Evolutionary conservation across 2,329 filamentous ascomycete species (phyloP).

Genomic region (Niveomyces coronatus): DNA sequence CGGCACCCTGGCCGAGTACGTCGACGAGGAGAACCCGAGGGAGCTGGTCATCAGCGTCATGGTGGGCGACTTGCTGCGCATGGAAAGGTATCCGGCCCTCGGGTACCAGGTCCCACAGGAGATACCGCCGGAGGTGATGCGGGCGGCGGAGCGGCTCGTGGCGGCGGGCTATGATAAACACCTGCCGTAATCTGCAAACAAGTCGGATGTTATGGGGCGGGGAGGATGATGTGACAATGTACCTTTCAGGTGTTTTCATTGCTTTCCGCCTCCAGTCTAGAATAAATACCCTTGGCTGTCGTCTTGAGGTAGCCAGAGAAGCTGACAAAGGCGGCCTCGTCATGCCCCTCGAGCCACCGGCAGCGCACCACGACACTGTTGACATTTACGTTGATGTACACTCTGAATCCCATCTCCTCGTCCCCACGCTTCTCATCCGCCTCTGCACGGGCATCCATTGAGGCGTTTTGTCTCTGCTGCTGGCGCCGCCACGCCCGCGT

Average conservation of each 20-base stretch:
- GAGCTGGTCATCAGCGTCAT: slow-evolving; percentile 34
- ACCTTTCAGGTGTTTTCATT: background rate
- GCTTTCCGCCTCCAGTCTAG: background rate
- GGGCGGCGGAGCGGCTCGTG: slow-evolving; percentile 30
- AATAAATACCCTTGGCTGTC: slow-evolving; percentile 14
- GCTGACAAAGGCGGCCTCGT: slow-evolving; percentile 71
- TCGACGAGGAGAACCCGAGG: slow-evolving; percentile 29
- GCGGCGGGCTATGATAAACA: slow-evolving; percentile 27
- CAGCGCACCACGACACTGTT: slow-evolving; percentile 38
- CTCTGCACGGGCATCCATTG: slow-evolving; percentile 31
- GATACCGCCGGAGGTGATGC: slow-evolving; percentile 31
- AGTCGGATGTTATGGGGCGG: background rate
- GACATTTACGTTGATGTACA: slow-evolving; percentile 35
- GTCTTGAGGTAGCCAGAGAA: slow-evolving; percentile 69
- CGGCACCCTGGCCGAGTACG: slow-evolving; percentile 29
- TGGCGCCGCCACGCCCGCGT: slow-evolving; percentile 60
- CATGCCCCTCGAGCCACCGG: slow-evolving; percentile 60
- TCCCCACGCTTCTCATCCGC: slow-evolving; percentile 22
- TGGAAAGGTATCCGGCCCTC: slow-evolving; percentile 30
- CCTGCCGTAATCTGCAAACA: slow-evolving; percentile 20
- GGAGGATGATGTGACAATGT: background rate
- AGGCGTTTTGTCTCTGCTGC: slow-evolving; percentile 36
- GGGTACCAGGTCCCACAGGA: slow-evolving; percentile 34
- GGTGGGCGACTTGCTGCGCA: slow-evolving; percentile 33
- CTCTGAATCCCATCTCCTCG: slow-evolving; percentile 38